phyloP scores from a whole-genome alignment of 176 grass and related monocot species.

The Triticum turgidum region DNA sequence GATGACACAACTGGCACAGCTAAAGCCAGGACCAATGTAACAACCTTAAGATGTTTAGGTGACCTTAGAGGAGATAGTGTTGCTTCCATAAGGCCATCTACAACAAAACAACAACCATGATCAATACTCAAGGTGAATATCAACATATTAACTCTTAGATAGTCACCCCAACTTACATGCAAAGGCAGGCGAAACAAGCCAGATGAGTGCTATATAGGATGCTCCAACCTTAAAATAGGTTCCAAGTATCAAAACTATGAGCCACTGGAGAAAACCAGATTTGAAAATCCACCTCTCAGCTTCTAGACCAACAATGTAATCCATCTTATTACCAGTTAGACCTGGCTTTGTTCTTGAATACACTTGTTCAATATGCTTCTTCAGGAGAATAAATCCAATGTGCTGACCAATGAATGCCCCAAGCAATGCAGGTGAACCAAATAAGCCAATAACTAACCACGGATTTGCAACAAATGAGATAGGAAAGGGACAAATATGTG shows the following conservation, averaged over 20 bases:
- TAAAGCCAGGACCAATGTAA: constrained; percentile 79
- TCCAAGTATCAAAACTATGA: constrained; percentile 74
- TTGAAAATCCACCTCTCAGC: constrained; percentile 99
- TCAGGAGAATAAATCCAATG: constrained; percentile 64
- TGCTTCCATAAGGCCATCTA: constrained; percentile 97
- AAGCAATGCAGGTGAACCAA: constrained; percentile 82
- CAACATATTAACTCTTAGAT: constrained; percentile 2
- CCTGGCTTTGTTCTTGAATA: constrained; percentile 43
- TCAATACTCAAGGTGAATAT: constrained; percentile 16
- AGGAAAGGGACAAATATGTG: constrained; percentile 64
- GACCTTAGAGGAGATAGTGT: constrained; percentile 65
- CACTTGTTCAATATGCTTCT: constrained; percentile 38
- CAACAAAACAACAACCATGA: constrained; percentile 25
- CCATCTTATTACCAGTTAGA: constrained; percentile 29
- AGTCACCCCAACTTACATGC: constrained; percentile 69
- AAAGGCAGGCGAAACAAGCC: constrained; percentile 91
- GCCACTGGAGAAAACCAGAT: constrained; percentile 84
- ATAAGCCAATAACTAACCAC: constrained; percentile 86
- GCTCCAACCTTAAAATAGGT: constrained; percentile 76
- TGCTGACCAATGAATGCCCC: constrained; percentile 92
- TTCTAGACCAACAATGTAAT: constrained; percentile 61
- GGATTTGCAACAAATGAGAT: constrained; percentile 71
- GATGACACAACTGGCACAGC: constrained; percentile 62
- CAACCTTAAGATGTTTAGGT: constrained; percentile 84
- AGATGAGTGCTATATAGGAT: constrained; percentile 82